phyloP scores from a whole-genome alignment of 345 rosid genomes.

The Brassica napus region DNA sequence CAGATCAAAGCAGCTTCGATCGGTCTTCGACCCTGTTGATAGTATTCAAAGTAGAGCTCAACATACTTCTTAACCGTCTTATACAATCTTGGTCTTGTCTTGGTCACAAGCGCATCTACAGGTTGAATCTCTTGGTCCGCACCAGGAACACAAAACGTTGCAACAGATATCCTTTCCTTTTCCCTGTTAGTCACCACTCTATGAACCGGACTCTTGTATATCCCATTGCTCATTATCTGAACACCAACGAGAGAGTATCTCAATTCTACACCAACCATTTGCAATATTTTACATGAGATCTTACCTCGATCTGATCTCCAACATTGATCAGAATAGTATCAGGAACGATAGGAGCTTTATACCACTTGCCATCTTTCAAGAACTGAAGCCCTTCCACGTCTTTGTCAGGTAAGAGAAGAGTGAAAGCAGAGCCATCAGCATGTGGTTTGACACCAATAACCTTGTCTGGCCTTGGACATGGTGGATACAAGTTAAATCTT shows the following conservation, averaged over 20 bases:
- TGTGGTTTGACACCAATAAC: constrained; percentile 58
- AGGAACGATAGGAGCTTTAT: constrained; percentile 49
- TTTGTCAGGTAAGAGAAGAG: constrained; percentile 56
- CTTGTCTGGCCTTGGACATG: constrained; percentile 57
- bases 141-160: constrained; percentile 50
- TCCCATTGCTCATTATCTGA: constrained; percentile 65
- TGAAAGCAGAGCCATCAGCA: constrained; percentile 62
- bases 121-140: constrained; percentile 44
- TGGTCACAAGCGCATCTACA: constrained; percentile 37
- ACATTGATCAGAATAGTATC: constrained; percentile 52
- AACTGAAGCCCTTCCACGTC: constrained; percentile 58
- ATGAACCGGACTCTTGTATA: constrained; percentile 56
- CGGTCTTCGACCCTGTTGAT: constrained; percentile 50
- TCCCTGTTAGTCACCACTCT: constrained; percentile 52
- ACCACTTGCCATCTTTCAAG: constrained; percentile 52
- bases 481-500: constrained; percentile 64
- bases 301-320: constrained; percentile 61
- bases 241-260: neutral
- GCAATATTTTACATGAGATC: neutral
- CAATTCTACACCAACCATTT: neutral
- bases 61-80: constrained; percentile 52
- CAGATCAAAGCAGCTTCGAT: constrained; percentile 53
- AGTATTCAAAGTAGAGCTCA: constrained; percentile 43
- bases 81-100: constrained; percentile 53
- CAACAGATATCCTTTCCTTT: constrained; percentile 53